Evolutionary conservation across 2,329 filamentous ascomycete species (phyloP).

Genomic region (Phialocephala subalpina): DNA sequence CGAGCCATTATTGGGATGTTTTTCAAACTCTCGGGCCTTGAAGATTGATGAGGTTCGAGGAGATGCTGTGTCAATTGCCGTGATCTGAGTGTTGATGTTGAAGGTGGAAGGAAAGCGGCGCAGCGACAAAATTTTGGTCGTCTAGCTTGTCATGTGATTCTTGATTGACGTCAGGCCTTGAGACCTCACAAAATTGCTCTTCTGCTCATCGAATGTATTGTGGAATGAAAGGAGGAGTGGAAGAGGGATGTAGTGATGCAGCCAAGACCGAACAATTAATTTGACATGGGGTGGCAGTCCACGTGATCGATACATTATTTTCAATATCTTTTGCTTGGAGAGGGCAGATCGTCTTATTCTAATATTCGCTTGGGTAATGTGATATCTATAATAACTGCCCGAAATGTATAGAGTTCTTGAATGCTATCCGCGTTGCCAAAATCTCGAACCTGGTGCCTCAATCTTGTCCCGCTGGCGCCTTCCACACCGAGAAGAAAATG

Average conservation of each 20-base stretch:
- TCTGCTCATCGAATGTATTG: background rate
- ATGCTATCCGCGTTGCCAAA: background rate
- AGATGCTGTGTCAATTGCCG: background rate
- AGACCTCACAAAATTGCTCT: background rate
- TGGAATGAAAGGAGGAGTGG: no score
- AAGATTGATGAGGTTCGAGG: background rate
- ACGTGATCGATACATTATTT: no score
- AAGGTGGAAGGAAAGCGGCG: background rate
- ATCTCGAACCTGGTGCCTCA: background rate
- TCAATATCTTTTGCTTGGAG: no score
- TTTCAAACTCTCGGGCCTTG: background rate
- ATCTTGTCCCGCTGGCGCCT: background rate
- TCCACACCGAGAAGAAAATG: slow-evolving; percentile 10
- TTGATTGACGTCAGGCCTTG: background rate
- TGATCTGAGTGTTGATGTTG: background rate
- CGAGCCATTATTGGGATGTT: background rate
- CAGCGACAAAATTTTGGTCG: background rate
- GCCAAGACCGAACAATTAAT: no score
- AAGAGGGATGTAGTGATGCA: no score
- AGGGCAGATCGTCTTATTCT: no score
- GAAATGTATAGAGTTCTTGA: no score
- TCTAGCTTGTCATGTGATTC: background rate
- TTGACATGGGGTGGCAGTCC: no score
- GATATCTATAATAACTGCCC: no score
- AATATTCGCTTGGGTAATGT: no score